Conservation (phyloP, 805 yeast genomes). For the Cyberlindnera xylosilytica region DNA sequence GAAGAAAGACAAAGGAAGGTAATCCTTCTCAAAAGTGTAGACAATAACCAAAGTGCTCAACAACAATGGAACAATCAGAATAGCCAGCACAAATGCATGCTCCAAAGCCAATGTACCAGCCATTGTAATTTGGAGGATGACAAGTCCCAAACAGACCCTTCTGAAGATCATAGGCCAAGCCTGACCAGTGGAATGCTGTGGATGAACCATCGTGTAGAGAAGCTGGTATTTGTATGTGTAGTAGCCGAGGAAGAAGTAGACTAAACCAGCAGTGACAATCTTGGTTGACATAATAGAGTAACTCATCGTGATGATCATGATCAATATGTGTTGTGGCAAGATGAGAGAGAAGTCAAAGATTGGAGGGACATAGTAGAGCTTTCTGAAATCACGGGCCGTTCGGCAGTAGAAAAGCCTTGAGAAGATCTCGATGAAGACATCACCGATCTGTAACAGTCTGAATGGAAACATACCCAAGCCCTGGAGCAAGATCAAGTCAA, state of each 20-base stretch:
- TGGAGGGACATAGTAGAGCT: slow-evolving; percentile 74
- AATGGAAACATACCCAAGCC: slow-evolving; percentile 91
- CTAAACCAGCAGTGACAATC: slow-evolving; percentile 79
- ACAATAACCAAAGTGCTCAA: slow-evolving; percentile 59
- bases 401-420: slow-evolving; percentile 53
- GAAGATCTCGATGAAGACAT: slow-evolving; percentile 67
- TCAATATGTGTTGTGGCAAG: slow-evolving; percentile 86
- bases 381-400: slow-evolving; percentile 79
- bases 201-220: slow-evolving; percentile 87
- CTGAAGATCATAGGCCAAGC: slow-evolving; percentile 92
- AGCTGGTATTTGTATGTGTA: slow-evolving; percentile 89
- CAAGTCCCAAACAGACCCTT: slow-evolving; percentile 75
- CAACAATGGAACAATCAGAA: slow-evolving; percentile 74
- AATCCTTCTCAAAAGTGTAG: slow-evolving; percentile 80
- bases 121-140: slow-evolving; percentile 87
- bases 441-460: slow-evolving; percentile 75
- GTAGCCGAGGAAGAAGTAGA: slow-evolving; percentile 82
- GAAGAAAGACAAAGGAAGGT: slow-evolving; percentile 76
- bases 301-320: slow-evolving; percentile 78
- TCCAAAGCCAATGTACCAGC: slow-evolving; percentile 86
- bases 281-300: slow-evolving; percentile 90
- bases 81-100: slow-evolving; percentile 72
- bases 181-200: slow-evolving; percentile 95
- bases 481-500: slow-evolving; percentile 77
- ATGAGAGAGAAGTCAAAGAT: slow-evolving; percentile 89